Percentiles rank a stretch among this genome's conserved stretches.
Evolutionary conservation across 768 basidiomycete genomes (phyloP).

Genomic region (Boletus pseudopeckii): DNA sequence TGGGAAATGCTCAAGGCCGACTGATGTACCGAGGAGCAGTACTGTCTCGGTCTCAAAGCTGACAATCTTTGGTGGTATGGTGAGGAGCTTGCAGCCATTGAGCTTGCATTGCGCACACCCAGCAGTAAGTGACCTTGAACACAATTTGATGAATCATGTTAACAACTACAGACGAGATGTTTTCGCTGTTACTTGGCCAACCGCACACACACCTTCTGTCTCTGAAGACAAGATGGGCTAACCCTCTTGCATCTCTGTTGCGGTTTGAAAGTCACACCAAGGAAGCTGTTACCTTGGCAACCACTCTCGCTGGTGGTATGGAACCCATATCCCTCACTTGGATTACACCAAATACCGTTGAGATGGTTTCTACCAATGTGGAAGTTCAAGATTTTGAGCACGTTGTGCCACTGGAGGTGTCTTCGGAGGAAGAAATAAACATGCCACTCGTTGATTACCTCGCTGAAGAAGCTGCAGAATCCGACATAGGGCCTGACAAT

Average conservation of each 20-base stretch:
- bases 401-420: background rate
- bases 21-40: background rate
- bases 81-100: background rate
- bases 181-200: background rate
- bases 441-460: background rate
- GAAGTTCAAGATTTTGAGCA: background rate
- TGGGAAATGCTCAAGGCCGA: background rate
- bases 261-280: background rate
- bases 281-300: background rate
- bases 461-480: background rate
- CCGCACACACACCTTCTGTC: background rate
- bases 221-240: background rate
- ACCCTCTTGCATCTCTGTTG: background rate
- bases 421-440: background rate
- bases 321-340: background rate
- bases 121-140: constrained; percentile 2
- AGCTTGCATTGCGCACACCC: background rate
- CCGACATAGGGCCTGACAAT: background rate
- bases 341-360: background rate
- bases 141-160: background rate
- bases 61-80: constrained; percentile 3
- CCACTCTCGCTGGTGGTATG: background rate
- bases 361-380: background rate
- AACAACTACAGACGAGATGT: background rate
- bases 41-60: background rate